Base-by-base conservation (phyloP, 2,329 filamentous ascomycete genomes). In the Sporothrix euskadiensis region DNA sequence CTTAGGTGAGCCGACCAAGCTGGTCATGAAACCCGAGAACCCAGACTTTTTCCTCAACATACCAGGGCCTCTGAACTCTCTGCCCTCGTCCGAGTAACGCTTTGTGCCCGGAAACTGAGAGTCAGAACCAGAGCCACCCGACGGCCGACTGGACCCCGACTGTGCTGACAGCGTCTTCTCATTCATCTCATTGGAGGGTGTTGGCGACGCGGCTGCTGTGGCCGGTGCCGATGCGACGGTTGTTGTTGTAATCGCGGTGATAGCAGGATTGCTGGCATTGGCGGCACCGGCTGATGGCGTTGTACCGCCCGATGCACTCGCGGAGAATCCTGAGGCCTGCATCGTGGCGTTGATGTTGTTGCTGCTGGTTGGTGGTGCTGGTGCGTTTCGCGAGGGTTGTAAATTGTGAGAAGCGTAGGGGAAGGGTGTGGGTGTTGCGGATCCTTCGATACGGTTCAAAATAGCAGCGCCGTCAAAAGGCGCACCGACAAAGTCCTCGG, bases 11-110 rank as follows among this genome's bases (percentile, higher is more conserved):
- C 93, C 92, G 74, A 97, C 90, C 75, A 91, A 81, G 80, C 91
- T 95, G 81, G 91, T 95, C 85, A 97, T 90, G 79, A 97, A 94
- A 77, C 91, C 93, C 19, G 93, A 94, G 80, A 97, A 94, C 74
- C 93, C 94, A 70, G 92, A 92, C 85, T 97, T 97, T 84, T 97
- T 97, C 79, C 93, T 88, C 75, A 90, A 82, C 75, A 90, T 84
- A 74, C 83, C 82, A 3, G 86, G 83, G 19, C 85, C 84, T 79
- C 89, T 91, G 59, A 86, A 82, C 72, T 91, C 88, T 78, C 88
- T 89, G 75, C 84, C 85, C 82, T 97, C 93, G 82, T 96, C 93
- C 19, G 93, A 96, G 80, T 91, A 92, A 77, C 93, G 86, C 83
- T 96, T 94, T 56, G 89, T 85, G 75, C 85, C 86, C 61, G 84